phyloP scores from a whole-genome alignment of 139 green algal species.

The Dunaliella sp. region DNA sequence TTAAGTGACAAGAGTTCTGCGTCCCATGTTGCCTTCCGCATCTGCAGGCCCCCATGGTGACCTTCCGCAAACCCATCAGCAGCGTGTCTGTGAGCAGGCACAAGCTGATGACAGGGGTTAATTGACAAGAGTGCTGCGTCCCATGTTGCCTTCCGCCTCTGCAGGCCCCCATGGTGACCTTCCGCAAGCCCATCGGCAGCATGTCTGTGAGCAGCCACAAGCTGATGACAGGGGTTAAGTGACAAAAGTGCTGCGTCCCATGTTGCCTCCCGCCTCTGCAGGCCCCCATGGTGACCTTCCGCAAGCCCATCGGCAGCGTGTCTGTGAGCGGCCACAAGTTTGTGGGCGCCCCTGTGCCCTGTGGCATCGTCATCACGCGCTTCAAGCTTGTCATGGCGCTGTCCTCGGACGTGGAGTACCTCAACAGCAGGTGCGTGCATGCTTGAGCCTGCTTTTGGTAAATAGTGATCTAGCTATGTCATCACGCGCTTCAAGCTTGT shows the following conservation, averaged over 20 bases:
- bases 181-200: constrained; percentile 94
- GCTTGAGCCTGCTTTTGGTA: no score
- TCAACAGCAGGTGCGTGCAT: constrained; percentile 67
- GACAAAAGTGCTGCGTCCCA: no score
- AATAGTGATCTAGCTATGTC: constrained; percentile 60
- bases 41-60: constrained; percentile 83
- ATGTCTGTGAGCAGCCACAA: constrained; percentile 93
- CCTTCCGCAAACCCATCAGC: constrained; percentile 95
- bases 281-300: constrained; percentile 92
- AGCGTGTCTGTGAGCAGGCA: constrained; percentile 88
- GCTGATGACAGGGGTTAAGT: no score
- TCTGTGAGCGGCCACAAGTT: constrained; percentile 96
- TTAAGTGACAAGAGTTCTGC: no score
- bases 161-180: constrained; percentile 87
- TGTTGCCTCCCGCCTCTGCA: no score
- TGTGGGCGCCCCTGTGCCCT: constrained; percentile 88
- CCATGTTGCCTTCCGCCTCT: no score
- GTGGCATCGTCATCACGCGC: constrained; percentile 88
- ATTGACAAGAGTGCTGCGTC: no score
- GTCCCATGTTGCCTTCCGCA: no score
- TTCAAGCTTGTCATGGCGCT: constrained; percentile 54
- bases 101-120: constrained; percentile 98
- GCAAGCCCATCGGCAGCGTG: constrained; percentile 93
- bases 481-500: constrained; percentile 72
- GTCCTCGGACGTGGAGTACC: constrained; percentile 88